Evolutionary conservation across 2,329 filamentous ascomycete genomes (phyloP).

Genomic region (Pseudonectria buxi): DNA sequence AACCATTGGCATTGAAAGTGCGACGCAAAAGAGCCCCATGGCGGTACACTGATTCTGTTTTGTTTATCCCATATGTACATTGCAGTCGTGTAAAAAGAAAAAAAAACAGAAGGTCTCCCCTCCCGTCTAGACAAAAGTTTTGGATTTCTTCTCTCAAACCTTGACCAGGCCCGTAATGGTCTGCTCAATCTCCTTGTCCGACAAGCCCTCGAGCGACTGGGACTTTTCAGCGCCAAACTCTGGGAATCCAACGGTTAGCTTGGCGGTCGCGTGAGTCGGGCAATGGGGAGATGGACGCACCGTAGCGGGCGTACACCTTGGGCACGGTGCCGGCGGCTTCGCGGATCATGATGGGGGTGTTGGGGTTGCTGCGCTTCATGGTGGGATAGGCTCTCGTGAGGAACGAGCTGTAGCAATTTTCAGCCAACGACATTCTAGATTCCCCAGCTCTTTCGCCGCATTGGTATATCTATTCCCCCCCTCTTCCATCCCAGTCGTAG

Average conservation of each 20-base stretch:
- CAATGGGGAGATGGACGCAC: constrained; percentile 38
- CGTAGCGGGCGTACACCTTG: constrained; percentile 87
- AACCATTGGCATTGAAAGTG: neutral
- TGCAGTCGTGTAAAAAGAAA: neutral
- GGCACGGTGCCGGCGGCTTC: constrained; percentile 82
- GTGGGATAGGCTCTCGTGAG: constrained; percentile 86
- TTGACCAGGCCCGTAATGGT: constrained; percentile 49
- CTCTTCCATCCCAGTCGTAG: constrained; percentile 7
- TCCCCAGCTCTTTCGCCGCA: neutral
- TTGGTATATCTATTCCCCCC: constrained; percentile 2
- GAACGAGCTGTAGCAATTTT: constrained; percentile 61
- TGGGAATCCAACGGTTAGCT: constrained; percentile 22
- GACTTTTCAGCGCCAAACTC: constrained; percentile 52
- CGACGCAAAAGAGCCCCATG: neutral
- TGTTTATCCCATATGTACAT: constrained; percentile 16
- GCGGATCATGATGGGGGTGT: constrained; percentile 87
- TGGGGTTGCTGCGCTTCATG: constrained; percentile 99
- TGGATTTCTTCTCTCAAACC: constrained; percentile 18
- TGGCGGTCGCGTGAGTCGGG: neutral
- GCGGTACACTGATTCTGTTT: constrained; percentile 14
- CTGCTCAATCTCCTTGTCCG: constrained; percentile 57
- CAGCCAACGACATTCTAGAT: constrained; percentile 5
- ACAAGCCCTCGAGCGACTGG: constrained; percentile 51
- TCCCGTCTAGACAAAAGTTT: too few species aligned
- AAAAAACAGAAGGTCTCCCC: neutral